Evolutionary conservation across 78 protist species (phyloP).

Genomic region (Chrysochromulina tobinii): DNA sequence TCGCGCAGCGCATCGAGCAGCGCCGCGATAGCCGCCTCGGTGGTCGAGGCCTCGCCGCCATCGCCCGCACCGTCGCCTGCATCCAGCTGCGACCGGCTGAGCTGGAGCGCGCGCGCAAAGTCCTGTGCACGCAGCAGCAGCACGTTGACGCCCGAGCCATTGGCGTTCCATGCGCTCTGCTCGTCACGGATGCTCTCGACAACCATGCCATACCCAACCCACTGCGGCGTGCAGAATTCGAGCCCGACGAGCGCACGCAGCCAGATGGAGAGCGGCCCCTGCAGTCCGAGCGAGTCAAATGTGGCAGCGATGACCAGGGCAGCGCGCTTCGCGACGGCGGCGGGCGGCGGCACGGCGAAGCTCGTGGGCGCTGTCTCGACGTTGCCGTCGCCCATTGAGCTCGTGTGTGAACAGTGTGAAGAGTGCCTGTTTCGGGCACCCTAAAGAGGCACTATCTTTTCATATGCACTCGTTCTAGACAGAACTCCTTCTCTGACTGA

Average conservation of each 20-base stretch:
- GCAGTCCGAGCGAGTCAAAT: not conserved
- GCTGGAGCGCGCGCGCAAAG: not conserved
- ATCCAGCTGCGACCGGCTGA: not conserved
- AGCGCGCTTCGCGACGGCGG: too few species aligned
- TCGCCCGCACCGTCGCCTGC: too few species aligned
- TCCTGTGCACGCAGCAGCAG: not conserved
- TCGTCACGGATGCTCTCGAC: not conserved
- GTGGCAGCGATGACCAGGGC: not conserved
- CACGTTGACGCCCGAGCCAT: not conserved
- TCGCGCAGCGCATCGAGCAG: not conserved
- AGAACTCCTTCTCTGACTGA: too few species aligned
- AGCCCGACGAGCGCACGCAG: not conserved
- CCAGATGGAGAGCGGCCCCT: conserved; percentile 1
- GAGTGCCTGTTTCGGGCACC: too few species aligned
- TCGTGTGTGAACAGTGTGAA: too few species aligned
- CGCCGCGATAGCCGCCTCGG: too few species aligned
- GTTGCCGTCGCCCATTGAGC: too few species aligned
- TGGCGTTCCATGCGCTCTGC: not conserved
- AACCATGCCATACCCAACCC: not conserved
- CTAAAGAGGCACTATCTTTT: too few species aligned
- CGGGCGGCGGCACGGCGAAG: too few species aligned
- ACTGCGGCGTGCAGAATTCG: not conserved
- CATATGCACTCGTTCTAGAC: too few species aligned
- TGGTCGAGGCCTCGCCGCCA: too few species aligned
- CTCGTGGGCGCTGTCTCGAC: too few species aligned